phyloP scores from a whole-genome alignment of 768 basidiomycete species.

The Leccinum subtestaceum region DNA sequence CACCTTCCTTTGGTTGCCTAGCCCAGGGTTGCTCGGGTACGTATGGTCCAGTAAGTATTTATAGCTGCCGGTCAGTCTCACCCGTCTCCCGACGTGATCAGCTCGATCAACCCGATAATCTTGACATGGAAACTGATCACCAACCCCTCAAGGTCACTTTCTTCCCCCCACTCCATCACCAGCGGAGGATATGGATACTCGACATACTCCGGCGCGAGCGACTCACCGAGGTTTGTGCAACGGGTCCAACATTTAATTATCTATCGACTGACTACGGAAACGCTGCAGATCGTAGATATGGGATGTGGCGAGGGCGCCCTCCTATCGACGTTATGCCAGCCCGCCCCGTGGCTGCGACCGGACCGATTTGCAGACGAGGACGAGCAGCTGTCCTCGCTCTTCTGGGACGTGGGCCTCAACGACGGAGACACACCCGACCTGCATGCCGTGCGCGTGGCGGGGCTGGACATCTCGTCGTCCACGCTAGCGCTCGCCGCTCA shows the following conservation, averaged over 20 bases:
- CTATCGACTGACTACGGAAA: not conserved
- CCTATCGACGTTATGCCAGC: constrained; percentile 65
- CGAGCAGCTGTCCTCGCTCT: constrained; percentile 19
- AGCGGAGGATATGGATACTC: constrained; percentile 71
- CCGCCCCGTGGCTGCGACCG: constrained; percentile 65
- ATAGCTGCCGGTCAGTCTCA: not conserved
- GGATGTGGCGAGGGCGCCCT: constrained; percentile 84
- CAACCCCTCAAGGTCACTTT: constrained; percentile 52
- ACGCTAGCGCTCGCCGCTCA: constrained; percentile 57
- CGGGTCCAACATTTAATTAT: not conserved
- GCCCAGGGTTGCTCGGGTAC: not conserved
- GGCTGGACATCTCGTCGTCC: constrained; percentile 59
- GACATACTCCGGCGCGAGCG: constrained; percentile 56
- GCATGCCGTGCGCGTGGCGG: constrained; percentile 54
- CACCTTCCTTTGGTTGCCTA: not conserved
- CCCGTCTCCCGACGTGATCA: constrained; percentile 1
- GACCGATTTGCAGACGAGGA: constrained; percentile 21
- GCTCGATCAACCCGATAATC: constrained; percentile 1
- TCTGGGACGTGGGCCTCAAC: constrained; percentile 20
- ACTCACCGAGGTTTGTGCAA: constrained; percentile 46
- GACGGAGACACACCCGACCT: constrained; percentile 53
- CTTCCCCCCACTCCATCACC: constrained; percentile 63
- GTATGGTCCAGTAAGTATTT: not conserved
- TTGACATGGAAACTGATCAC: constrained; percentile 18
- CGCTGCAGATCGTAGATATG: constrained; percentile 66